Percentiles rank a stretch among this genome's conserved stretches.
These are phyloP conservation scores for Kwoniella europaea DNA, from an alignment of 768 basidiomycete species.

Conservation along the genomic window DNA sequence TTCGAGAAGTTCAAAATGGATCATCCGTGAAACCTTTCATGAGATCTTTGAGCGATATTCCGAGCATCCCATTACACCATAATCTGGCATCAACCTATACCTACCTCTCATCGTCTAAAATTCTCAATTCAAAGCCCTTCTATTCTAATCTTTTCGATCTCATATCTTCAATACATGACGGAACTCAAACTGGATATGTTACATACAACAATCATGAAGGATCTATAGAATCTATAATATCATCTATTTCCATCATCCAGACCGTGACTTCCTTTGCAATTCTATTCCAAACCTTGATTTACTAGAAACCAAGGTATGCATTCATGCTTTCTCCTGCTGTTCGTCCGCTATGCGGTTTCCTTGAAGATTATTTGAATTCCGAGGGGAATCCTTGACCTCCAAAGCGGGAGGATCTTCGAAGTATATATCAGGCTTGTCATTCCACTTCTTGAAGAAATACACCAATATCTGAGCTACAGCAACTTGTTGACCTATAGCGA, in stretches of 20 bases:
- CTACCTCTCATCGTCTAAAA: no score
- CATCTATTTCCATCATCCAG: not conserved
- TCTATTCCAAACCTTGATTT: no score
- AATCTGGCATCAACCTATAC: no score
- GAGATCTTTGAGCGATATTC: no score
- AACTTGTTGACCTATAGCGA: conserved; percentile 38
- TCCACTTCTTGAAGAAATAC: conserved; percentile 42
- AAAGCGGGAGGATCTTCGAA: not conserved
- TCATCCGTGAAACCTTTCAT: conserved; percentile 8
- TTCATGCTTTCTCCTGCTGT: not conserved
- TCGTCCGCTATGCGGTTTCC: not conserved
- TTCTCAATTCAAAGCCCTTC: no score
- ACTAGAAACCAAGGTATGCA: not conserved
- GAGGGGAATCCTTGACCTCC: not conserved
- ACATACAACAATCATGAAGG: not conserved
- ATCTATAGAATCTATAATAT: not conserved
- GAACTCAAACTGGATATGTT: not conserved
- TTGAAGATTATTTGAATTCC: not conserved
- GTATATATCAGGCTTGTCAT: conserved; percentile 29
- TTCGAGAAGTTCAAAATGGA: conserved; percentile 12
- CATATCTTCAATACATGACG: no score
- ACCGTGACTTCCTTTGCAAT: no score
- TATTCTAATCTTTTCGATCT: no score
- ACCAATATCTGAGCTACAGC: conserved; percentile 36
- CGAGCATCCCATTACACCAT: no score